Percentiles rank a stretch among this genome's conserved stretches.
These are phyloP conservation scores for Rhodocollybia butyracea DNA, from an alignment of 768 basidiomycete species.

Conservation along the genomic window DNA sequence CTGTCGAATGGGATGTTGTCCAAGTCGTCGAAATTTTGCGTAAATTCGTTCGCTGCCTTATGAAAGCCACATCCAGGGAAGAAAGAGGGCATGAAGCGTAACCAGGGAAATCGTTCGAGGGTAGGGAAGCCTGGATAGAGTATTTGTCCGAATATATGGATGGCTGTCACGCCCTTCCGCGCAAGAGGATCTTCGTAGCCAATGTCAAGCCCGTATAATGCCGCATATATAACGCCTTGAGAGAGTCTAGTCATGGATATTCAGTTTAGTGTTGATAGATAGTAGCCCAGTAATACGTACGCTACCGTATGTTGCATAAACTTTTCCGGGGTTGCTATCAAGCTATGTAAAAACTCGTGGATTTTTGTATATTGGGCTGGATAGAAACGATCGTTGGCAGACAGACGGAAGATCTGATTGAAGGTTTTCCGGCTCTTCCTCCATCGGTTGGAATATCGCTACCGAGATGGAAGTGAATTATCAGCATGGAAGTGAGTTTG, in stretches of 20 bases:
- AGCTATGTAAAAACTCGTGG: background rate
- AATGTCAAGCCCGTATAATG: background rate
- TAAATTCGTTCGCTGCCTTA: background rate
- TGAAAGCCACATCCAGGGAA: slow-evolving; percentile 5
- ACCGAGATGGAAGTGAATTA: no score
- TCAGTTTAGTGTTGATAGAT: background rate
- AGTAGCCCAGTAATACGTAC: background rate
- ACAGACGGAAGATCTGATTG: background rate
- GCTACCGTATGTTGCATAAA: background rate
- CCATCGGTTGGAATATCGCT: background rate
- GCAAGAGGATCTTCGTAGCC: background rate
- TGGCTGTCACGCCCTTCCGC: background rate
- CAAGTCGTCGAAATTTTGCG: background rate
- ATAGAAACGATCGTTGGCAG: background rate
- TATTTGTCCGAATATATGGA: background rate
- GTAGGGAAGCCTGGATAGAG: background rate
- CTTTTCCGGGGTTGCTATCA: background rate
- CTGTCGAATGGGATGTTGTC: background rate
- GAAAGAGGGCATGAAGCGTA: background rate
- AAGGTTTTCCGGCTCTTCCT: background rate
- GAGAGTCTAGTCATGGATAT: background rate
- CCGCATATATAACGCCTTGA: background rate
- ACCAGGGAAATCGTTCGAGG: background rate
- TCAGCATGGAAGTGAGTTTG: no score
- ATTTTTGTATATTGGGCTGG: background rate